Evolutionary conservation across 129 eudicot genomes (phyloP).

Genomic region (Rutidosis leptorrhynchoides): DNA sequence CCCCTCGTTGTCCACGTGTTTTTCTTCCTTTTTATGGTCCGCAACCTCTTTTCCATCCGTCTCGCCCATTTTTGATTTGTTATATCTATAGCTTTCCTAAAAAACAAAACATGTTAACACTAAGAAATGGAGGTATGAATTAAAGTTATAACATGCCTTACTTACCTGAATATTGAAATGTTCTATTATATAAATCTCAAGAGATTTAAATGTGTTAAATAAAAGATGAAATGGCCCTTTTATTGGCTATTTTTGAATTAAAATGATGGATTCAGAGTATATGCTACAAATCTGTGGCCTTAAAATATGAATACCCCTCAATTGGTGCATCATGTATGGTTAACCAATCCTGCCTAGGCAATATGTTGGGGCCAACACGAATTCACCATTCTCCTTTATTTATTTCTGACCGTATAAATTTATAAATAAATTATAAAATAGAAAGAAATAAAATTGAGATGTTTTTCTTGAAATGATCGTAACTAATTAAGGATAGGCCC

Average conservation of each 20-base stretch:
- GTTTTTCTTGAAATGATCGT: too few species aligned
- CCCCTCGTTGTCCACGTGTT: conserved; percentile 23
- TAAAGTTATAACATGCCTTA: background rate
- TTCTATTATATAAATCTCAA: background rate
- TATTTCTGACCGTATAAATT: too few species aligned
- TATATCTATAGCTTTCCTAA: background rate
- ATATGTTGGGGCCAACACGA: background rate
- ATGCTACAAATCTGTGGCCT: conserved; percentile 27
- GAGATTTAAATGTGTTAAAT: background rate
- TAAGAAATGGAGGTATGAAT: background rate
- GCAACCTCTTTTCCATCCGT: conserved; percentile 38
- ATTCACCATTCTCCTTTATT: background rate
- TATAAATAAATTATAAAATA: too few species aligned
- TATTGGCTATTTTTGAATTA: conserved; percentile 27
- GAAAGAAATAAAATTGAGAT: too few species aligned
- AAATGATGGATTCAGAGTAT: conserved; percentile 14
- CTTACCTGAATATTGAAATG: conserved; percentile 6
- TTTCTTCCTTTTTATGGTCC: conserved; percentile 39
- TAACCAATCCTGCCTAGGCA: conserved; percentile 24
- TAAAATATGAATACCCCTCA: conserved; percentile 38
- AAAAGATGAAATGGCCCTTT: background rate
- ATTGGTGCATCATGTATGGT: conserved; percentile 27
- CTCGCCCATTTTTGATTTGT: conserved; percentile 48
- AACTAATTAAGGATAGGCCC: too few species aligned
- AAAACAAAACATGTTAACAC: background rate